Percentiles rank a stretch among this genome's conserved stretches.
Evolutionary conservation across 2,329 filamentous ascomycete species (phyloP).

Genomic region (Talaromyces sp.): DNA sequence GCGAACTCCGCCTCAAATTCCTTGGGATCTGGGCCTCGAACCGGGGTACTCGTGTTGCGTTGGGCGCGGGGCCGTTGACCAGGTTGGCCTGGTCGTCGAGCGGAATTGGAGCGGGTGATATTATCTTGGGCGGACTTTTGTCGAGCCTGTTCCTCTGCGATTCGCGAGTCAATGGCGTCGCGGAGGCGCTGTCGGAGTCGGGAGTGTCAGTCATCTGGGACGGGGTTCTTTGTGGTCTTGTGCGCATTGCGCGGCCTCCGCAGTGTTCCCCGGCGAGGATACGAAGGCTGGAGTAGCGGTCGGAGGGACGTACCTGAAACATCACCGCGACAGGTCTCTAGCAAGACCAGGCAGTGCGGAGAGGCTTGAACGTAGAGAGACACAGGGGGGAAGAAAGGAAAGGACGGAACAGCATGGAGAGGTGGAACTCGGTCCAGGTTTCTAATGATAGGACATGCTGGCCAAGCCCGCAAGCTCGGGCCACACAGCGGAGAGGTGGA

Average conservation of each 20-base stretch:
- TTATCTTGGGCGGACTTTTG: conserved; percentile 58
- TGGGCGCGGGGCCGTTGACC: conserved; percentile 36
- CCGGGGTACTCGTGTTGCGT: conserved; percentile 45
- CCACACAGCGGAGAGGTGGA: background rate
- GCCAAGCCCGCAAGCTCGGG: conserved; percentile 5
- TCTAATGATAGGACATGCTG: conserved; percentile 8
- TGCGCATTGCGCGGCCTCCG: background rate
- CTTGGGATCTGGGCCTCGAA: conserved; percentile 74
- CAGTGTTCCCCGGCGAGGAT: background rate
- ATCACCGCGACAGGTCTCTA: conserved; percentile 26
- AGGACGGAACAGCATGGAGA: conserved; percentile 17
- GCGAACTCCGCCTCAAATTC: conserved; percentile 87
- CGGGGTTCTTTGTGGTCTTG: background rate
- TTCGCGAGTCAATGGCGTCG: conserved; percentile 81
- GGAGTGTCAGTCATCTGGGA: background rate
- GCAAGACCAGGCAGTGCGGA: conserved; percentile 19
- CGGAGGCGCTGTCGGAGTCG: conserved; percentile 66
- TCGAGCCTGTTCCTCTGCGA: conserved; percentile 88
- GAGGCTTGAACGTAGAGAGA: conserved; percentile 9
- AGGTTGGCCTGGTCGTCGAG: conserved; percentile 39
- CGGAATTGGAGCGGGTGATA: conserved; percentile 49
- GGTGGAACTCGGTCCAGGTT: background rate
- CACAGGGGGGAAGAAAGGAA: conserved; percentile 8
- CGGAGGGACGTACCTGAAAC: conserved; percentile 26
- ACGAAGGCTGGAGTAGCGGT: conserved; percentile 10